A percentile compares a stretch with the other conserved stretches of the same genome.
Conservation (phyloP, 192 early-diverging fungal genomes). For the Linnemannia schmuckeri region DNA sequence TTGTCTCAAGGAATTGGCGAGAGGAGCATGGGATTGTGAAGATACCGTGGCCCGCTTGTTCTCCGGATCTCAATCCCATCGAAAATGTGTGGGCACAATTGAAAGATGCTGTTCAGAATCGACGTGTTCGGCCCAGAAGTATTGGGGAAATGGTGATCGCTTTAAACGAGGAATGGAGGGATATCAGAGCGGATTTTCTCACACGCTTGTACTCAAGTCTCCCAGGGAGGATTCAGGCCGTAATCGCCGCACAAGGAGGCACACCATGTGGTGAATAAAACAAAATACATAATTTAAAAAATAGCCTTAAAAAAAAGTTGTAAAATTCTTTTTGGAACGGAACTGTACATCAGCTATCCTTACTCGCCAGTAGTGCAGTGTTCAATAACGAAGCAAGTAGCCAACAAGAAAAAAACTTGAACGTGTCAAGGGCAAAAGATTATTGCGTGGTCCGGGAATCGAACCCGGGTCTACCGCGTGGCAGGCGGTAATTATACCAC, state of each 20-base stretch:
- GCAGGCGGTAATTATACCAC: constrained; percentile 80
- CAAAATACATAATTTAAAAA: constrained; percentile 15
- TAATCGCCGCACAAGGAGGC: neutral
- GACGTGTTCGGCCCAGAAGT: neutral
- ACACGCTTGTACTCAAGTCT: too few relatives aligned
- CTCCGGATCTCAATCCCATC: neutral
- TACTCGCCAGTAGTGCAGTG: too few relatives aligned
- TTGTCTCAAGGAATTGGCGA: neutral
- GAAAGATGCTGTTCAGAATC: constrained; percentile 1
- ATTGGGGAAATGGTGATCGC: neutral
- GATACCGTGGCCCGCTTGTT: neutral
- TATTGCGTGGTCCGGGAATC: constrained; percentile 72
- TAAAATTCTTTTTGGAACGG: too few relatives aligned
- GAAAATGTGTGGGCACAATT: constrained; percentile 2
- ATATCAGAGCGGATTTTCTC: neutral
- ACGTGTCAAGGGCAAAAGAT: neutral
- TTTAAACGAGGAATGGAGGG: neutral
- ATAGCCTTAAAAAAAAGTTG: too few relatives aligned
- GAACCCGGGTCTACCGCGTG: constrained; percentile 83
- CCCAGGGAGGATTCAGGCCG: neutral
- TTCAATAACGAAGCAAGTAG: too few relatives aligned
- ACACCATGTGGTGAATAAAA: neutral
- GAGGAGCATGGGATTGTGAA: neutral
- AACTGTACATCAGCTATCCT: constrained; percentile 44
- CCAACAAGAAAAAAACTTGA: neutral